Base-by-base conservation (phyloP, 176 grass and related monocot genomes). In the Saccharum officinarum region DNA sequence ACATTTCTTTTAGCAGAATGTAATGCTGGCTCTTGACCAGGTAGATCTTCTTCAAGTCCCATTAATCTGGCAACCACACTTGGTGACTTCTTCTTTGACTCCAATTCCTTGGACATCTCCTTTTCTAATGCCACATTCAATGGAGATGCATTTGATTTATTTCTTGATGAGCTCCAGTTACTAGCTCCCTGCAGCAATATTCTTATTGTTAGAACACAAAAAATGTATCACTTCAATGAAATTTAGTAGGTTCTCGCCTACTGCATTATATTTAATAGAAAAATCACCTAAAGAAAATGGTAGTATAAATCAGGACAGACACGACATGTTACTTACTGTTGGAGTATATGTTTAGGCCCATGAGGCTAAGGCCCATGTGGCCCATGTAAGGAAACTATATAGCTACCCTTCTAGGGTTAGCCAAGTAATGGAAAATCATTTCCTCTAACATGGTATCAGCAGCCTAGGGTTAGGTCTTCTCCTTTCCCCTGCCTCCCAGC, bases 41-140 rank as follows among this genome's bases (percentile, higher is more conserved):
- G 77, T 73, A 92, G 75, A 84, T 88, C 87, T 77, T 94, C 93
- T 86, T 96, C 93, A 91, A 99, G 90, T 42, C 97, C 97, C 97
- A 99, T 99, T 76, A 99, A 86, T 92, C 87, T 93, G 30, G 93
- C 97, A 82, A 99, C 79, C 16, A 99, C 79, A 87, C 89, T 92
- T 34, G 80, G 62, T 69, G 94, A 65, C 52, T 99, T 99, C 84
- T 82, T 87, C 70, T 89, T 93, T 42, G 49, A 82, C 62, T 93
- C 89, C 46, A 87, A 71, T 78, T 92, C 84, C 82, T 83, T 93
- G 55, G 87, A 80, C 73, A 89, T 92, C 38, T 92, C 89, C 11
- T 88, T 92, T 79, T 85, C 95, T 87, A 92, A 67, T 79, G 89
- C 73, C 39, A 82, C 88, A 83, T 94, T 94, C 78, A 92, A 82